Evolutionary conservation across 139 green algal genomes (phyloP), one percentile per base, ranked within the genome.

Genomic region (Haematococcus lacustris): DNA sequence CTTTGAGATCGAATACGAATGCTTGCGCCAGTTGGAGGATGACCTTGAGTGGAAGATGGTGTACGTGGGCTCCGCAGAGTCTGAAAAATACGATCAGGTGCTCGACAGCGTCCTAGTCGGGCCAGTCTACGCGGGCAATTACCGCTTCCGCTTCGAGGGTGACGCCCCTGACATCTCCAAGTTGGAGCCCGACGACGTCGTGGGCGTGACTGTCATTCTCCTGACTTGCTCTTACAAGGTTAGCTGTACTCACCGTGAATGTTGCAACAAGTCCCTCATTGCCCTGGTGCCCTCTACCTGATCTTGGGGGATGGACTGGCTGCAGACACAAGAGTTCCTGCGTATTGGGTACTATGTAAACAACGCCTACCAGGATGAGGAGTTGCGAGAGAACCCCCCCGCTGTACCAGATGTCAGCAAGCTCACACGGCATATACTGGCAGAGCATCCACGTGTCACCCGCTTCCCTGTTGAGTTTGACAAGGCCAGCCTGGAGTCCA

Each of bases 1-100:
- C 51, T 95, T 98, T 71, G 91, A 98, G 61, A 97, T 98, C 25
- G 86, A 93, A 74, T 98, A 98, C 70, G 93, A 98, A 69, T 97
- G 93, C 82, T 50, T 96, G 6, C 80, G 74, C 26, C 63, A 81
- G 28, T 75, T 98, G 5, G 34, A 88, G 37, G 78, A 96, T 17
- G 93, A 98, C 72, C 77, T 99, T 51, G 92, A 97, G 73, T 99
- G 94, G 94, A 93, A 92, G 71, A 75, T 99, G 33, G 92, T 88
- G 0, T 99, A 99, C 75, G 93, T 99, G 3, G 95, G 95, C 3
- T 96, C 85, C 23, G 94, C 95, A 33, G 94, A 99, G 75, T 86
- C 77, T 17, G 91, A 97, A 61, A 86, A 90, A 65, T 91, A 97
- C 71, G 95, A 99, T 73, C 95, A 99, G 75, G 82, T 91, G 40